Base-by-base conservation (phyloP, 179 eudicot species). In the Beta lomatogona region DNA sequence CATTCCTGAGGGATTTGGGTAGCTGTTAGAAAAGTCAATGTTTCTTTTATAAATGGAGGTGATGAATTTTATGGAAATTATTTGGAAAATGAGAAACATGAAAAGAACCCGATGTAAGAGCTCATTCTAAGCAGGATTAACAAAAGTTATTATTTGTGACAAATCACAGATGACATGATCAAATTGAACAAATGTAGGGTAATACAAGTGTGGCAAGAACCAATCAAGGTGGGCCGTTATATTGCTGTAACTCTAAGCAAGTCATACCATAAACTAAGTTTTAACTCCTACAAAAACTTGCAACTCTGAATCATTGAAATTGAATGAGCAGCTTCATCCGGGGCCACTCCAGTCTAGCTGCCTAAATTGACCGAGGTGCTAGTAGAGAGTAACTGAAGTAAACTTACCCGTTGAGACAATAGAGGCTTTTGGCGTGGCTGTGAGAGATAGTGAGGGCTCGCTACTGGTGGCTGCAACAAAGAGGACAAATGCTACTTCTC, bases 361-460 rank as follows among this genome's bases (percentile, higher is more conserved):
- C 69, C 31, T 73, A 74, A 65, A 61, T 50, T 31, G 22, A 28
- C 25, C 58, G n/a, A 73, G 71, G 25, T 50, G 14, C 46, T 16
- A 21, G 28, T 31, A 54, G 61, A 63, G 63, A 52, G 52, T 16
- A 70, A 78, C 48, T 36, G 52, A 81, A 46, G n/a, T 31, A 65
- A 76, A 83, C 86, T 76, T 88, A 94, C 99, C 92, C 80, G 18
- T 73, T 13, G 96, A 86, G 54, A 85, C 88, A 83, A 28, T 28
- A 2, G 31, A 28, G 31, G 31, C 31, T 1, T 28, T 28, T 28
- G 31, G 31, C 31, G 31, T 28, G 31, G 31, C 31, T 28, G 31
- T 28, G 31, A 28, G 31, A 28, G 31, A 28, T 28, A 28, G 31
- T 28, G 31, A 28, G 31, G 31, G 31, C 31, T 1, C 1, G 31